Evolutionary conservation across 805 yeast species (phyloP), one percentile per base, ranked within the genome.

Genomic region (Lipomyces orientalis): DNA sequence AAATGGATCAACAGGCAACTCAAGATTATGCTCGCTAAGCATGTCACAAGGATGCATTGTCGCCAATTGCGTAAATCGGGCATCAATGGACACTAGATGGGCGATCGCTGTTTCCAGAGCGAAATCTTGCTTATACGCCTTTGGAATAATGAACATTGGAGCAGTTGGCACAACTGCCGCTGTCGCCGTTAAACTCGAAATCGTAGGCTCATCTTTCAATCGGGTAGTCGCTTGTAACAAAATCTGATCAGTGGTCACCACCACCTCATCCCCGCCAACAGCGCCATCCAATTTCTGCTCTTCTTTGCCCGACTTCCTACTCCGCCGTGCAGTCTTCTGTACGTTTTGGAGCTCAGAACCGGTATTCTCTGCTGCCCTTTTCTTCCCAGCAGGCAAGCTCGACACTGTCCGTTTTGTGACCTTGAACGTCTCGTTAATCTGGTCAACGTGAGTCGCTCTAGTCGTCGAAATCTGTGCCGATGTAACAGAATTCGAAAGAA

Each of bases 71-170:
- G 54, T 34, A 31, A 72, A 67, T 12, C 69, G 55, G 12, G 64
- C 59, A 54, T 72, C 74, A 34, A 71, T 33, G 10, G 70, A 61
- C 4, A 67, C 31, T 19, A 72, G 60, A 64, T 71, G 74, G 16
- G 52, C 58, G 10, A 66, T 37, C 4, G 73, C 74, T 2, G 46
- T 46, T 22, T 52, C 62, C 7, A 64, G 54, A 2, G 56, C 34
- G 57, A 68, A 68, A 22, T 60, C 71, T 16, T 29, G n/a, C 5
- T 58, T 61, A 29, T 66, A 61, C 8, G 65, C 64, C 43, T 61
- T 66, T 2, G 72, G 72, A 19, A 69, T 59, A 25, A 85, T 86
- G 71, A 86, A 84, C 73, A 79, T 84, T 67, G 88, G 88, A 69
- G 84, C 19, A 19, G 22, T 19, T 34, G 59, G 55, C 54, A 55